These are phyloP conservation scores for Tagetes patula DNA, from an alignment of 129 eudicot species.

Conservation along the genomic window DNA sequence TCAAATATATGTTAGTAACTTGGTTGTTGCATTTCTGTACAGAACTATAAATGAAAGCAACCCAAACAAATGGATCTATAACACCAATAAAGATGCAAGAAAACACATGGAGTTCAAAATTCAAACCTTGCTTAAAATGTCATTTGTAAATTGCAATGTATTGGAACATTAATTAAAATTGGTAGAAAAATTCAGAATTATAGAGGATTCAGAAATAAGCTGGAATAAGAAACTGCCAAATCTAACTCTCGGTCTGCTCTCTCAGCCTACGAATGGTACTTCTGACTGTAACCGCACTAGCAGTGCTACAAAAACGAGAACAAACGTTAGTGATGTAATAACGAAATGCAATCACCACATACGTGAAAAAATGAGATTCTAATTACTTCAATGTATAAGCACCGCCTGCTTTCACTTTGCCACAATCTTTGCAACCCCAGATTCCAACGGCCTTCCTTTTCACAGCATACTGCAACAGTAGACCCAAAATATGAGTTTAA, in stretches of 20 bases:
- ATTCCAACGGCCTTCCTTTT: conserved; percentile 90
- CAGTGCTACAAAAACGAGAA: conserved; percentile 50
- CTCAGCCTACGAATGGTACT: conserved; percentile 71
- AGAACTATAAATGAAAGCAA: neutral
- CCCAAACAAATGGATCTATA: neutral
- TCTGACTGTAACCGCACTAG: conserved; percentile 81
- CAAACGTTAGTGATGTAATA: neutral
- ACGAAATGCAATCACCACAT: neutral
- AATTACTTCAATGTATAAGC: conserved; percentile 83
- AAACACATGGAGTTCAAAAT: conserved; percentile 13
- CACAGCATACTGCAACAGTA: conserved; percentile 64
- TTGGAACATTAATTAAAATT: conserved; percentile 20
- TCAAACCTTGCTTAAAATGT: conserved; percentile 14
- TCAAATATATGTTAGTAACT: neutral
- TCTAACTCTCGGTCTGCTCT: conserved; percentile 68
- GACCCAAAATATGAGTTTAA: neutral
- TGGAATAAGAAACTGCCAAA: conserved; percentile 16
- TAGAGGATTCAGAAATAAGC: neutral
- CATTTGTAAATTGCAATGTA: conserved; percentile 22
- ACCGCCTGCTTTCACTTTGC: conserved; percentile 94
- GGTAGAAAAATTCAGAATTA: conserved; percentile 6
- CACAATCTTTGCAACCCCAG: conserved; percentile 98
- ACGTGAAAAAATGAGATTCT: neutral
- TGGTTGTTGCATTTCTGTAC: neutral
- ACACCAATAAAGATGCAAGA: neutral